Percentiles rank a stretch among this genome's conserved stretches.
phyloP scores from a whole-genome alignment of 129 eudicot species.

The Arctium lappa region DNA sequence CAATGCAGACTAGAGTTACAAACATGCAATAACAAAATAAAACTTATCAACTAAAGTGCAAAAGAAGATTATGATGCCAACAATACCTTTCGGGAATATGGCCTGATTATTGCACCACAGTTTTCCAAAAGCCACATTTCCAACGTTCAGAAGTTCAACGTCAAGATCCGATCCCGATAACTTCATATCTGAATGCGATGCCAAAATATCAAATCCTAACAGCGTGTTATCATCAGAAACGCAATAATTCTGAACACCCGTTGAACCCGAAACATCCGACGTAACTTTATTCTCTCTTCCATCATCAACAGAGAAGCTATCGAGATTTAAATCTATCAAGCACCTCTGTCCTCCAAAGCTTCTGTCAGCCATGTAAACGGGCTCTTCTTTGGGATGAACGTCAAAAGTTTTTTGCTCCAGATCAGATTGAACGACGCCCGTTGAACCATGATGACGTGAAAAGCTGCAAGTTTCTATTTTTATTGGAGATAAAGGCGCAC shows the following conservation, averaged over 20 bases:
- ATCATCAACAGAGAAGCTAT: conserved; percentile 2
- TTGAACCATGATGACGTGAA: background rate
- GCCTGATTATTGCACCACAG: conserved; percentile 63
- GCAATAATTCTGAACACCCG: conserved; percentile 10
- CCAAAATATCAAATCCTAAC: conserved; percentile 34
- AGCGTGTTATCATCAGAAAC: conserved; percentile 1
- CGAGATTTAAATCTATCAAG: conserved; percentile 18
- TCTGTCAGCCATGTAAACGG: background rate
- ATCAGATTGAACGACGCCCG: background rate
- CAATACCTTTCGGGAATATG: conserved; percentile 69
- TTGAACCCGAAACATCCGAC: background rate
- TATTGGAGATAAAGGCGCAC: background rate
- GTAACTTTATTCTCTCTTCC: background rate
- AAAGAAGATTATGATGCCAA: background rate
- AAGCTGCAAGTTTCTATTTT: conserved; percentile 19
- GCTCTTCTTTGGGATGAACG: conserved; percentile 17
- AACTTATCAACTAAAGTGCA: background rate
- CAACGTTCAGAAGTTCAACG: conserved; percentile 44
- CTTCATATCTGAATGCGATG: background rate
- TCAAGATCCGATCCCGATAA: background rate
- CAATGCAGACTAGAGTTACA: conserved; percentile 8
- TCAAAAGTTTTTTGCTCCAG: background rate
- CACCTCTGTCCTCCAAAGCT: background rate
- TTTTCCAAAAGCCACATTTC: conserved; percentile 51
- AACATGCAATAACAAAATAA: conserved; percentile 1